phyloP scores from a whole-genome alignment of 2,329 filamentous ascomycete species.

The Clonostachys byssicola region DNA sequence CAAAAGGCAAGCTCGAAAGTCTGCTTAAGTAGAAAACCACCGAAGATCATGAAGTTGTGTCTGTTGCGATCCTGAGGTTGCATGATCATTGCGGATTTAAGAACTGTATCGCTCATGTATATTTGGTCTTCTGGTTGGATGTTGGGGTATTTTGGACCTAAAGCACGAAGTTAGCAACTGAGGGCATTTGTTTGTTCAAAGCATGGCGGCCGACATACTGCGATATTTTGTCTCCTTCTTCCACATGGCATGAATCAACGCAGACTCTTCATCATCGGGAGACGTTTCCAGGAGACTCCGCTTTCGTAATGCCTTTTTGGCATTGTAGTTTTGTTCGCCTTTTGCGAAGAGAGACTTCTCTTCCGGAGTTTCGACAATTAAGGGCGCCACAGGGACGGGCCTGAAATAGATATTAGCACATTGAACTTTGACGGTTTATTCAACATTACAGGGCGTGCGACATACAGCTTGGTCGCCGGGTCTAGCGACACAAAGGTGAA shows the following conservation, averaged over 20 bases:
- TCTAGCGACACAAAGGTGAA: conserved; percentile 23
- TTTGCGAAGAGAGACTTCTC: conserved; percentile 17
- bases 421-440: neutral
- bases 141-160: conserved; percentile 15
- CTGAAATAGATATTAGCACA: too few species aligned
- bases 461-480: conserved; percentile 16
- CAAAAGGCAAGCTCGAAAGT: conserved; percentile 22
- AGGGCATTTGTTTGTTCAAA: too few species aligned
- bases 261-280: conserved; percentile 18
- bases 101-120: conserved; percentile 17
- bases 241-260: conserved; percentile 20
- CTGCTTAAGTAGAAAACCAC: conserved; percentile 21
- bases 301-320: conserved; percentile 14
- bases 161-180: too few species aligned
- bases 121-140: conserved; percentile 16
- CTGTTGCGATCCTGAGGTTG: conserved; percentile 20
- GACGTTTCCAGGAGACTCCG: conserved; percentile 16
- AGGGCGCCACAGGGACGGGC: too few species aligned
- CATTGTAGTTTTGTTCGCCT: conserved; percentile 15
- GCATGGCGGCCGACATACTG: too few species aligned
- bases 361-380: conserved; percentile 11
- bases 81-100: conserved; percentile 19
- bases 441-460: conserved; percentile 13
- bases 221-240: too few species aligned
- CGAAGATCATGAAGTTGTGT: conserved; percentile 22